Percentiles rank a stretch among this genome's conserved stretches.
Conservation (phyloP, 2,329 filamentous ascomycete genomes). For the Exophiala bonariae region DNA sequence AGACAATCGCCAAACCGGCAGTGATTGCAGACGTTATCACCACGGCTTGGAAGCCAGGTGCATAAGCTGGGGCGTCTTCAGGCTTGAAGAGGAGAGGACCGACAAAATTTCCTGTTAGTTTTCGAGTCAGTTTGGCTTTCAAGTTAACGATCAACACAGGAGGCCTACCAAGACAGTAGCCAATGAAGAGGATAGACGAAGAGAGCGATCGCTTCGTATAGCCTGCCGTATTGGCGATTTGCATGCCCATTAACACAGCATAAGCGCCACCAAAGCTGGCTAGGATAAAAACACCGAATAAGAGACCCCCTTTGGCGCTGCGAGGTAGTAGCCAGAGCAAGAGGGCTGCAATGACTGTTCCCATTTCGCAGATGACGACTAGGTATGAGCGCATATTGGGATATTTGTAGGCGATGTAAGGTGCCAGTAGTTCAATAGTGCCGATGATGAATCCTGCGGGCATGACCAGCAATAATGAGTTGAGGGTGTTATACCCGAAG, state of each 20-base stretch:
- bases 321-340: slow-evolving; percentile 49
- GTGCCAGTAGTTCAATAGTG: slow-evolving; percentile 40
- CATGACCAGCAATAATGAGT: slow-evolving; percentile 64
- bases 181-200: slow-evolving; percentile 25
- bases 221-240: slow-evolving; percentile 37
- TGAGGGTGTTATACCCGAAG: slow-evolving; percentile 64
- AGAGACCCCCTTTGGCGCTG: slow-evolving; percentile 42
- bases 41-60: slow-evolving; percentile 35
- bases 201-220: slow-evolving; percentile 28
- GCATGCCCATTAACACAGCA: slow-evolving; percentile 52
- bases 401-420: slow-evolving; percentile 43
- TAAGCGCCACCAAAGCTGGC: slow-evolving; percentile 49
- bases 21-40: slow-evolving; percentile 12
- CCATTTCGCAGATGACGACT: slow-evolving; percentile 41
- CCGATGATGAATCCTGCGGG: slow-evolving; percentile 41
- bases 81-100: slow-evolving; percentile 36
- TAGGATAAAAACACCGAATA: slow-evolving; percentile 53
- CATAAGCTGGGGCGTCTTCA: slow-evolving; percentile 33
- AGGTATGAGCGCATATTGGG: slow-evolving; percentile 39
- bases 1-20: slow-evolving; percentile 30
- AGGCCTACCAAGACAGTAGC: slow-evolving; percentile 42
- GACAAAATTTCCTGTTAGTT: slow-evolving; percentile 35
- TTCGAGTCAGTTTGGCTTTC: too few relatives aligned
- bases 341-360: slow-evolving; percentile 44
- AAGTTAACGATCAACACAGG: slow-evolving; percentile 24